Evolutionary conservation across 495 filamentous ascomycete species (phyloP), one percentile per base, ranked within the genome.

Genomic region (Podospora comata): DNA sequence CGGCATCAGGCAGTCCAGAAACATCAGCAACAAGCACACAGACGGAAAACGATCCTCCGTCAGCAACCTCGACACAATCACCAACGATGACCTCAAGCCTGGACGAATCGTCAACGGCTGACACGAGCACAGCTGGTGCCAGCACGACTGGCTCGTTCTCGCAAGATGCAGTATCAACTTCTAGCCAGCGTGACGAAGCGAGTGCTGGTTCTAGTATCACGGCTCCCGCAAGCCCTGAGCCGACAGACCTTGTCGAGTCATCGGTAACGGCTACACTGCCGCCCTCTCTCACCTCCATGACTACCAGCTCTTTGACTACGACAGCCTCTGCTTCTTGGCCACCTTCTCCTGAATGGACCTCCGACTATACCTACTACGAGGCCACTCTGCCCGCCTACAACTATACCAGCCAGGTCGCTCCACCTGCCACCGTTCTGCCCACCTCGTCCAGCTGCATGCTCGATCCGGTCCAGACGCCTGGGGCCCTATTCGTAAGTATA

Each of bases 401-500:
- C 11, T 27, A 39, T 19, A 65, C 44, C 39, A 48, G 39, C 39
- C 39, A 48, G 39, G 63, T 30, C 18, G 28, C 53, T 18, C 19
- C 48, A 5, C 11, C 28, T 13, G 39, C 63, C 44, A 28, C 54
- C 18, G 44, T 30, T 23, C 5, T 65, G 7, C 63, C 63, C 44
- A 55, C 19, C 19, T 48, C 63, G 3, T 54, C 63, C 2, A 48
- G 20, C 48, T 65, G 53, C 16, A 34, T 65, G 54, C 9, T 57
- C 18, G 48, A 39, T 6, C 64, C 64, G 1, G 64, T 48, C 13
- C 39, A 58, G 13, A 20, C 20, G 11, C 64, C 54, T 3, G 64
- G 30, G 4, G 64, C 64, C 13, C 7, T 30, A 27, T 65, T 65
- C 32, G 64, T 65, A 28, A 65, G 53, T 65, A 16, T 6, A 3